Evolutionary conservation across 1,284 basidiomycete species (phyloP).

Genomic region (Fomitopsis schrenkii): DNA sequence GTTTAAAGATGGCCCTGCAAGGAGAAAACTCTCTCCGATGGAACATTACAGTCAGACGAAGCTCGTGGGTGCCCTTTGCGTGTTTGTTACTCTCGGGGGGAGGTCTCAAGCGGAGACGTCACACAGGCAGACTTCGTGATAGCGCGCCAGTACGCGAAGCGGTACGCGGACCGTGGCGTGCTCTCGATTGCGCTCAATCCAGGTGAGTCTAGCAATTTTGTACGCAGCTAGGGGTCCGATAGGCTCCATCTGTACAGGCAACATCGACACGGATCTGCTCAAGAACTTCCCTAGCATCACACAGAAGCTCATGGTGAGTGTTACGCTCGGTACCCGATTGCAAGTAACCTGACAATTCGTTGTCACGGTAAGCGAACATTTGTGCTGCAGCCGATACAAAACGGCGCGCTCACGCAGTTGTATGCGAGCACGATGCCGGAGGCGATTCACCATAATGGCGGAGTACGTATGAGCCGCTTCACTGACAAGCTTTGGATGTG

Average conservation of each 20-base stretch:
- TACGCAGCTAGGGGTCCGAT: neutral
- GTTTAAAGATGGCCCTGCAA: slow-evolving; percentile 12
- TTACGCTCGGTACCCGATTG: slow-evolving; percentile 4
- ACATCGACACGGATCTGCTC: slow-evolving; percentile 6
- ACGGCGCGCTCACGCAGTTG: slow-evolving; percentile 22
- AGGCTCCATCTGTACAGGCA: slow-evolving; percentile 8
- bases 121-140: slow-evolving; percentile 43
- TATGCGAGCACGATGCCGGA: slow-evolving; percentile 22
- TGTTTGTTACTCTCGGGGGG: neutral
- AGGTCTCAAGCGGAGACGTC: neutral
- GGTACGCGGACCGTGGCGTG: slow-evolving; percentile 47
- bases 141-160: slow-evolving; percentile 42
- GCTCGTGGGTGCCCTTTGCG: slow-evolving; percentile 23
- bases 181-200: slow-evolving; percentile 43
- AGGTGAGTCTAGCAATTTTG: slow-evolving; percentile 18
- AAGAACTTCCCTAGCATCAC: too few relatives aligned
- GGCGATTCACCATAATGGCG: slow-evolving; percentile 17
- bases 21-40: slow-evolving; percentile 11
- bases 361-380: neutral
- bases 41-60: slow-evolving; percentile 23
- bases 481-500: neutral
- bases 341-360: neutral
- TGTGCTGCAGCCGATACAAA: slow-evolving; percentile 13
- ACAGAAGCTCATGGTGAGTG: too few relatives aligned
- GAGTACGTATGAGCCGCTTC: slow-evolving; percentile 13